phyloP scores from a whole-genome alignment of 768 basidiomycete species.

The Naganishia onofrii region DNA sequence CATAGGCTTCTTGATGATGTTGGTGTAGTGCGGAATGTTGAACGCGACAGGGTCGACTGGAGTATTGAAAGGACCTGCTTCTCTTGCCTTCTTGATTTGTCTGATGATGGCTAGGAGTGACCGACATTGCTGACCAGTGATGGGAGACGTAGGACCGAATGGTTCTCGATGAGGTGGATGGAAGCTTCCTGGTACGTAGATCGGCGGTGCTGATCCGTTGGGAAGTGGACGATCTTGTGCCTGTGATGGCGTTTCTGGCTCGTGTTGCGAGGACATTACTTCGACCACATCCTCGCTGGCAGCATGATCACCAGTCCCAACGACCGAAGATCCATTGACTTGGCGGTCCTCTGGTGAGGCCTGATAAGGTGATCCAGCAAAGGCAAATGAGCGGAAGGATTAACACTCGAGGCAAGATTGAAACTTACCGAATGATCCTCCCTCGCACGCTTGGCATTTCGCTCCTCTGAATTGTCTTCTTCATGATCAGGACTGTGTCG shows the following conservation, averaged over 20 bases:
- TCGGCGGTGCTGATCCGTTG: background rate
- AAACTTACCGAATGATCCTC: conserved; percentile 15
- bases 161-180: conserved; percentile 41
- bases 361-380: background rate
- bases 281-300: background rate
- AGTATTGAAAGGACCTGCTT: conserved; percentile 72
- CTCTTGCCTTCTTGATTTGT: conserved; percentile 79
- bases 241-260: conserved; percentile 14
- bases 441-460: conserved; percentile 11
- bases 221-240: background rate
- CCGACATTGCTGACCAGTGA: conserved; percentile 71
- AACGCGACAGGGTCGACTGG: conserved; percentile 82
- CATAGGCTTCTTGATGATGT: conserved; percentile 86
- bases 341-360: background rate
- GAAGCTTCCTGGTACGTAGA: conserved; percentile 38
- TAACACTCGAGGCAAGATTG: conserved; percentile 3
- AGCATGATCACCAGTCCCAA: background rate
- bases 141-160: conserved; percentile 47
- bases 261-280: background rate
- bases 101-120: conserved; percentile 75
- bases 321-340: background rate
- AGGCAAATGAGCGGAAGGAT: background rate
- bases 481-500: conserved; percentile 11
- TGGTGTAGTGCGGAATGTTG: conserved; percentile 73
- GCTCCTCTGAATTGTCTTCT: conserved; percentile 5